These are phyloP conservation scores for Breynia disticha DNA, from an alignment of 441 rosid genomes.

Conservation along the genomic window DNA sequence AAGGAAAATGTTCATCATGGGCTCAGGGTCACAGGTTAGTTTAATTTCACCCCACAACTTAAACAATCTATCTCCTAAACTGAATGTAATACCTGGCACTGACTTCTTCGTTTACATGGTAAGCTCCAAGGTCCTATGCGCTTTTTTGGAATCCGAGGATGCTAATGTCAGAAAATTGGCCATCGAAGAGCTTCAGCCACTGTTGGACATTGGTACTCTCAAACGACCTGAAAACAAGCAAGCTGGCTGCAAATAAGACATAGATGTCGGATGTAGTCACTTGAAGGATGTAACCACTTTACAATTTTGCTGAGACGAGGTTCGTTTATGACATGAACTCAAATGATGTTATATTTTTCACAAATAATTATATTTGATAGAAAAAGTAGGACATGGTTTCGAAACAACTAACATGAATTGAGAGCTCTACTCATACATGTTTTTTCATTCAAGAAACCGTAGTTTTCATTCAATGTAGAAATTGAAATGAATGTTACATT, in stretches of 20 bases:
- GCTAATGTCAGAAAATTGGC: conserved; percentile 38
- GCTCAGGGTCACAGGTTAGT: conserved; percentile 87
- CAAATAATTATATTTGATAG: too few relatives aligned
- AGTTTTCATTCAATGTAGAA: too few relatives aligned
- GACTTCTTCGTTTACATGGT: conserved; percentile 9
- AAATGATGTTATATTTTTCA: too few relatives aligned
- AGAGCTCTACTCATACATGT: too few relatives aligned
- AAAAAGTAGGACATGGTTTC: too few relatives aligned
- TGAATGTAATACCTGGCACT: neutral
- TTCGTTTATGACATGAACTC: too few relatives aligned
- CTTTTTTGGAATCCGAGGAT: conserved; percentile 58
- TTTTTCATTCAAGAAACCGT: too few relatives aligned
- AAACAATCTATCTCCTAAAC: neutral
- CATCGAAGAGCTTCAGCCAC: conserved; percentile 55
- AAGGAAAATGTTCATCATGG: conserved; percentile 59
- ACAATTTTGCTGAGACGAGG: too few relatives aligned
- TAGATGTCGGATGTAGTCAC: neutral
- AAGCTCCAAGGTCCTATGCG: conserved; percentile 64
- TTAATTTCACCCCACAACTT: conserved; percentile 1
- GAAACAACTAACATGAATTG: too few relatives aligned
- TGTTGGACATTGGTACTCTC: conserved; percentile 49
- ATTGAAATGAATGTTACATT: too few relatives aligned
- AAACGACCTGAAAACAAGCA: conserved; percentile 40
- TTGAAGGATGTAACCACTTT: too few relatives aligned
- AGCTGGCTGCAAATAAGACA: conserved; percentile 18